Conservation (phyloP, 306 rosid genomes). For the Castanea crenata region DNA sequence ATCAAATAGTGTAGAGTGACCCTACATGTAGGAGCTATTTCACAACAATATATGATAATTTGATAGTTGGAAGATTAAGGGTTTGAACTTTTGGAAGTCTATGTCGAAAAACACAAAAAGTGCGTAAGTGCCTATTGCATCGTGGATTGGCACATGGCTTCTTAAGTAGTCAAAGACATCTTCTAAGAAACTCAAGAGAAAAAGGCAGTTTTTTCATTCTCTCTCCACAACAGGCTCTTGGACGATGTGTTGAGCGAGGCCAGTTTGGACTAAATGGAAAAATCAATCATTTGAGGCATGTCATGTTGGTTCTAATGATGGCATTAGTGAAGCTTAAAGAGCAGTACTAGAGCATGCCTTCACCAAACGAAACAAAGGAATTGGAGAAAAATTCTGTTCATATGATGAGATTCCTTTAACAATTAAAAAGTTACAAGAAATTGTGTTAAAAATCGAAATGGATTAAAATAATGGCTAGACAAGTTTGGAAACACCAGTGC, state of each 20-base stretch:
- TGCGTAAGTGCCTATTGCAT: no score
- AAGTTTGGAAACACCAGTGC: not conserved
- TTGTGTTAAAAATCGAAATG: no score
- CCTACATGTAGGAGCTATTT: no score
- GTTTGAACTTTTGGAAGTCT: no score
- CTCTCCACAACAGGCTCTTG: constrained; percentile 41
- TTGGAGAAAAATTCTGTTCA: no score
- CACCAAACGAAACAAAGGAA: constrained; percentile 63
- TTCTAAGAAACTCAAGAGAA: constrained; percentile 68
- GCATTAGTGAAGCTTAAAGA: constrained; percentile 73
- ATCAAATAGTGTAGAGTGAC: no score
- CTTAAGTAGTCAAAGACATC: constrained; percentile 59
- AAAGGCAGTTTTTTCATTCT: constrained; percentile 47
- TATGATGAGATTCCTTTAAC: no score
- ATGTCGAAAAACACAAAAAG: no score
- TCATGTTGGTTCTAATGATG: constrained; percentile 55
- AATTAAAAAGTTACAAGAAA: no score
- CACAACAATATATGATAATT: no score
- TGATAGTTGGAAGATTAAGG: no score
- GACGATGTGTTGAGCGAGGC: constrained; percentile 48
- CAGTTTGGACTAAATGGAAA: constrained; percentile 51
- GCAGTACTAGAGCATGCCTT: constrained; percentile 48
- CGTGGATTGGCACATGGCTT: constrained; percentile 38
- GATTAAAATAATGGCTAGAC: not conserved
- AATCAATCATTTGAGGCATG: constrained; percentile 51